A percentile compares a stretch with the other conserved stretches of the same genome.
These are phyloP conservation scores for Telfairia occidentalis DNA, from an alignment of 331 rosid genomes.

Conservation along the genomic window DNA sequence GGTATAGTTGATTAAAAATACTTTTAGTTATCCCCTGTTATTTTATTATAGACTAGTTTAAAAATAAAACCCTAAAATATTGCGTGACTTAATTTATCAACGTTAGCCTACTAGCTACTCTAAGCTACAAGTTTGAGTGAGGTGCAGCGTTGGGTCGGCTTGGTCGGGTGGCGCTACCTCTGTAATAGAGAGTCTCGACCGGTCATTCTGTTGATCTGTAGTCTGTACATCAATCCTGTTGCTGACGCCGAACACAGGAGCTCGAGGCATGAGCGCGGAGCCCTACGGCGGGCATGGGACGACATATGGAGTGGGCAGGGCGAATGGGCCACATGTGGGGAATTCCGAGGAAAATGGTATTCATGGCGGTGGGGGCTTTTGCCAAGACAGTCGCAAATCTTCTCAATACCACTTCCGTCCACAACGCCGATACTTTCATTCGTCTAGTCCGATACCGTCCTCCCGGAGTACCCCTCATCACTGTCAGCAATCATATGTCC, in stretches of 20 bases:
- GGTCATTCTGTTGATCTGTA: not conserved
- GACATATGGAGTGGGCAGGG: slow-evolving; percentile 76
- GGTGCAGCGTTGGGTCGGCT: not conserved
- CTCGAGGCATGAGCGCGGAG: not conserved
- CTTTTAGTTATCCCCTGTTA: no score
- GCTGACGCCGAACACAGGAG: not conserved
- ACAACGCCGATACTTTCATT: slow-evolving; percentile 62
- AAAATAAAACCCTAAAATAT: no score
- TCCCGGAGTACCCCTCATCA: slow-evolving; percentile 60
- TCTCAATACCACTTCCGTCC: slow-evolving; percentile 55
- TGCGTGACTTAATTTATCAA: no score
- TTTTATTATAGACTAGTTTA: no score
- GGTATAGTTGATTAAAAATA: no score
- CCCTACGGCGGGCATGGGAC: slow-evolving; percentile 23
- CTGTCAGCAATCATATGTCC: slow-evolving; percentile 94
- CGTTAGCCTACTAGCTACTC: not conserved
- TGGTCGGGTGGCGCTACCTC: not conserved
- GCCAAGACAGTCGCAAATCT: slow-evolving; percentile 49
- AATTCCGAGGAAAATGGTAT: slow-evolving; percentile 47
- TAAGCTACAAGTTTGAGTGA: not conserved
- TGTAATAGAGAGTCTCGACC: not conserved
- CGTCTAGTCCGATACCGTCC: slow-evolving; percentile 58
- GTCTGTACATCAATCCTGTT: not conserved
- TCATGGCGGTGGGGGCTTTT: slow-evolving; percentile 49
- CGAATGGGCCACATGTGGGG: slow-evolving; percentile 42